Percentiles rank a stretch among this genome's conserved stretches.
These are phyloP conservation scores for Kwoniella europaea DNA, from an alignment of 768 basidiomycete species.

Conservation along the genomic window DNA sequence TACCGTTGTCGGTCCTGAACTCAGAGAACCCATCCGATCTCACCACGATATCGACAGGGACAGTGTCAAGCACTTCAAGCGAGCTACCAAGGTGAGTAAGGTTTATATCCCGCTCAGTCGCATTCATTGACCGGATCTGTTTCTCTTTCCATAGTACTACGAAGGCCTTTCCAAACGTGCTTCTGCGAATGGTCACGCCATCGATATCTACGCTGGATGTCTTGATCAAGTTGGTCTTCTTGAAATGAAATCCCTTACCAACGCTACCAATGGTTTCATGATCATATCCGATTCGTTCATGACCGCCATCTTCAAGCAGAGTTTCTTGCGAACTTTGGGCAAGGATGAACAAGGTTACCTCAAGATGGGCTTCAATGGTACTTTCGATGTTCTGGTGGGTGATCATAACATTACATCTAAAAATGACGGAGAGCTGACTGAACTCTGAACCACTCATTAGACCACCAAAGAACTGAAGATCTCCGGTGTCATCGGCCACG, in stretches of 20 bases:
- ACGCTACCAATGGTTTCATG: slow-evolving; percentile 95
- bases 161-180: slow-evolving; percentile 90
- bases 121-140: slow-evolving; percentile 13
- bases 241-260: slow-evolving; percentile 95
- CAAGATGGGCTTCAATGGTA: slow-evolving; percentile 98
- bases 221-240: slow-evolving; percentile 95
- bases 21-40: slow-evolving; percentile 95
- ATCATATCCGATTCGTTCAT: slow-evolving; percentile 95
- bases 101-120: not conserved
- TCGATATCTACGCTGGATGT: slow-evolving; percentile 96
- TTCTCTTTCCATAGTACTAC: slow-evolving; percentile 71
- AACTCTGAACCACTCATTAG: slow-evolving; percentile 59
- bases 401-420: not conserved
- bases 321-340: slow-evolving; percentile 87
- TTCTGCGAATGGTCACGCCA: slow-evolving; percentile 90
- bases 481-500: slow-evolving; percentile 96
- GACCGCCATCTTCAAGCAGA: slow-evolving; percentile 98
- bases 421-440: not conserved
- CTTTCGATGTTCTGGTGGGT: slow-evolving; percentile 90
- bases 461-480: slow-evolving; percentile 99
- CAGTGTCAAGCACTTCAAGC: slow-evolving; percentile 94
- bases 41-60: slow-evolving; percentile 99
- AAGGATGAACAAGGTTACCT: slow-evolving; percentile 92
- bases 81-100: slow-evolving; percentile 80
- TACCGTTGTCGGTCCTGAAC: slow-evolving; percentile 91